Conservation (phyloP, 345 rosid species). For the Laguncularia racemosa region DNA sequence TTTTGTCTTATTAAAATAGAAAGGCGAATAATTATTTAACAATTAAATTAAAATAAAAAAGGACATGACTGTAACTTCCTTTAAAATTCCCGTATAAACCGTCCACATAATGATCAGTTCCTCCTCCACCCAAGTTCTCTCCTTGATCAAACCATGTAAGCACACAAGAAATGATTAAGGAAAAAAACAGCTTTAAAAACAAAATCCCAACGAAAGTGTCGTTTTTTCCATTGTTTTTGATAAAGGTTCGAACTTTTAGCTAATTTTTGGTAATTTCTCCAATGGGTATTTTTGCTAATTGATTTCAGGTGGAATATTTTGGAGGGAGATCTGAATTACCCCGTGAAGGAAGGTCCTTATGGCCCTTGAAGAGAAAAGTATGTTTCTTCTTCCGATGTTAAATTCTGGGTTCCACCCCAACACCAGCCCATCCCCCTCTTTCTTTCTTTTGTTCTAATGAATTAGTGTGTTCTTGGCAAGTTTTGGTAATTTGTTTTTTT, state of each 20-base stretch:
- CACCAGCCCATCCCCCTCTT: too few species aligned
- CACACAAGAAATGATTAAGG: not conserved
- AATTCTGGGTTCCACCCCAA: conserved; percentile 6
- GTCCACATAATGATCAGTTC: not conserved
- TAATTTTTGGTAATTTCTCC: not conserved
- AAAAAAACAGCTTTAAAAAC: too few species aligned
- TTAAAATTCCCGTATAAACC: too few species aligned
- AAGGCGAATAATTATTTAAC: too few species aligned
- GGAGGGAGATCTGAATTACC: conserved; percentile 62
- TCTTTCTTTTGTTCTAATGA: not conserved
- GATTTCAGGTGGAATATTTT: conserved; percentile 26
- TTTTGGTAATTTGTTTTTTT: too few species aligned
- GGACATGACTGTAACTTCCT: conserved; percentile 6
- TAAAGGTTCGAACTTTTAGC: not conserved
- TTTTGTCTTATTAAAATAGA: too few species aligned
- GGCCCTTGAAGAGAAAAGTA: conserved; percentile 62
- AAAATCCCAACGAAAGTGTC: not conserved
- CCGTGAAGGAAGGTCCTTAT: conserved; percentile 47
- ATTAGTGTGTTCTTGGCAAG: not conserved
- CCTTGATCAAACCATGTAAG: conserved; percentile 12
- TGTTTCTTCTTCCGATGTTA: not conserved
- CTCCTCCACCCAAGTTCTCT: conserved; percentile 10
- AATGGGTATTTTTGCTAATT: not conserved
- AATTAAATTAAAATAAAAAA: too few species aligned
- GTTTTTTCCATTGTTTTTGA: not conserved